phyloP scores from a whole-genome alignment of 1,139 yeast genomes.

The Diutina neorugosa region DNA sequence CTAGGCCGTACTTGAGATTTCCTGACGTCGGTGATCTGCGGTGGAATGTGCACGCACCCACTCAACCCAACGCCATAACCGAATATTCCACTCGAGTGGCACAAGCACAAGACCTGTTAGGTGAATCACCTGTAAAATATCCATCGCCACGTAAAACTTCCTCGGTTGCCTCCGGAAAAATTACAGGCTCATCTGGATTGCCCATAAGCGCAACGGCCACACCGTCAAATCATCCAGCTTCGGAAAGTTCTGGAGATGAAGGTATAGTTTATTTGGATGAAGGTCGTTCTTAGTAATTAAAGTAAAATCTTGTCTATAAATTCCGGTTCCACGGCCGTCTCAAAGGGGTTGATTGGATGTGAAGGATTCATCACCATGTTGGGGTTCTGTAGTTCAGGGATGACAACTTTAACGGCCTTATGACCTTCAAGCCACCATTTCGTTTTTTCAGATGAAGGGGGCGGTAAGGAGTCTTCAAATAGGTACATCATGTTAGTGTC shows the following conservation, averaged over 20 bases:
- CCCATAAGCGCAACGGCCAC: not conserved
- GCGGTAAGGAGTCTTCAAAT: conserved; percentile 30
- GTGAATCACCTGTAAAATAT: not conserved
- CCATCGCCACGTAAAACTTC: not conserved
- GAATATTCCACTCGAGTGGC: not conserved
- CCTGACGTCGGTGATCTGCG: not conserved
- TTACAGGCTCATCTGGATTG: not conserved
- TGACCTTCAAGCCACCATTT: conserved; percentile 94
- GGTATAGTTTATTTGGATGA: not conserved
- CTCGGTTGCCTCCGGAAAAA: not conserved
- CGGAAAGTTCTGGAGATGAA: not conserved
- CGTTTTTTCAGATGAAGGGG: conserved; percentile 71
- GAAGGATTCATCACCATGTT: not conserved
- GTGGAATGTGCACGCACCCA: not conserved
- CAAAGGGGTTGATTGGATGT: not conserved
- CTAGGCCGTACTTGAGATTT: not conserved
- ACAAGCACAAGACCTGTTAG: not conserved
- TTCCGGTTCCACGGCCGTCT: not conserved
- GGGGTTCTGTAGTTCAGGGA: conserved; percentile 20
- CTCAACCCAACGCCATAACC: not conserved
- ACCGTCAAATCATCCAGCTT: not conserved
- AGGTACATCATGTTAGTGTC: conserved; percentile 21
- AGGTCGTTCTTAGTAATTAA: not conserved
- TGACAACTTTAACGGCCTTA: conserved; percentile 54
- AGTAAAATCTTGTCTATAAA: conserved; percentile 2